Percentiles rank a stretch among this genome's conserved stretches.
Conservation (phyloP, 1,139 yeast species). For the Candida sanyaensis region DNA sequence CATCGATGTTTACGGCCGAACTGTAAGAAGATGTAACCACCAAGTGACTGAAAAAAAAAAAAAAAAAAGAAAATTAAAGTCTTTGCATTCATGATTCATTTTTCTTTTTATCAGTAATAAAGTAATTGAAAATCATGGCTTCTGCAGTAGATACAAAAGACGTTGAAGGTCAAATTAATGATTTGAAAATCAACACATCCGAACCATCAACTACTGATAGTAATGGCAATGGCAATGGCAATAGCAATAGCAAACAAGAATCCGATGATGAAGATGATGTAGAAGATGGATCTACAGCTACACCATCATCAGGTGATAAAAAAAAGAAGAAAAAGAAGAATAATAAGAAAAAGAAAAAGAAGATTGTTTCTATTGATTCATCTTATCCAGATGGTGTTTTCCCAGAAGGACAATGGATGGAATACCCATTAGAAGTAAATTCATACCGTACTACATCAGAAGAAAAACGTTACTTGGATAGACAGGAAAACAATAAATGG, state of each 20-base stretch:
- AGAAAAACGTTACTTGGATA: slow-evolving; percentile 78
- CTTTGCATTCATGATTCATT: background rate
- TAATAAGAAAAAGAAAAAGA: slow-evolving; percentile 47
- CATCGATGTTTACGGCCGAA: too few species aligned
- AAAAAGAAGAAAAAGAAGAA: slow-evolving; percentile 47
- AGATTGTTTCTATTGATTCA: slow-evolving; percentile 58
- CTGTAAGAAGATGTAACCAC: too few species aligned
- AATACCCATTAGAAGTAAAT: slow-evolving; percentile 71
- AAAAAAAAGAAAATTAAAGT: background rate
- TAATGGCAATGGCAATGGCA: background rate
- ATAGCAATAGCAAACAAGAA: slow-evolving; percentile 5
- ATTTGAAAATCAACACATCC: slow-evolving; percentile 12
- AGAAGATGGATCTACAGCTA: slow-evolving; percentile 15
- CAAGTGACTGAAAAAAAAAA: too few species aligned
- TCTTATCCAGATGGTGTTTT: slow-evolving; percentile 72
- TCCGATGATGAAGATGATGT: slow-evolving; percentile 13
- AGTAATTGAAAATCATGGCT: slow-evolving; percentile 1
- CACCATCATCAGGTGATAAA: slow-evolving; percentile 30
- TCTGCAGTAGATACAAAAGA: slow-evolving; percentile 9
- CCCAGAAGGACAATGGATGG: slow-evolving; percentile 90
- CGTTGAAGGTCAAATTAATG: slow-evolving; percentile 16
- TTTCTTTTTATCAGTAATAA: background rate
- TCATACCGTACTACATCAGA: slow-evolving; percentile 80
- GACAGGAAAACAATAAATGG: slow-evolving; percentile 66
- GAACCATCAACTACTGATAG: background rate